A percentile compares a stretch with the other conserved stretches of the same genome.
Conservation (phyloP, 2,329 filamentous ascomycete species). For the Thelonectria rubi region DNA sequence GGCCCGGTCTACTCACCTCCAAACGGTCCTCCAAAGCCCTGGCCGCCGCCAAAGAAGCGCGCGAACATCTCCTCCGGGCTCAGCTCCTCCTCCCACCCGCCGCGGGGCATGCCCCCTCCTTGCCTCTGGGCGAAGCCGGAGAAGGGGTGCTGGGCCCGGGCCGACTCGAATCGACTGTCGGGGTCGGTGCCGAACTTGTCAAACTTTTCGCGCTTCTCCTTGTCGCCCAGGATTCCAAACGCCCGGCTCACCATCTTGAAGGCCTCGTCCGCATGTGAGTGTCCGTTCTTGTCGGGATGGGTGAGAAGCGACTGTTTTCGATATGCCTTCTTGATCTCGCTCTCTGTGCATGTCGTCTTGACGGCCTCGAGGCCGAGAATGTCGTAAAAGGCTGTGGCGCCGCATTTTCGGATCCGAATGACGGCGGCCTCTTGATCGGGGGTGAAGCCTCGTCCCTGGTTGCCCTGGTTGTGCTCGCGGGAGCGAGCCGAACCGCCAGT, state of each 20-base stretch:
- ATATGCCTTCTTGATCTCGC: conserved; percentile 97
- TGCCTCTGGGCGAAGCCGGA: conserved; percentile 64
- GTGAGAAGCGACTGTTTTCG: conserved; percentile 92
- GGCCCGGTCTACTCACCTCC: conserved; percentile 48
- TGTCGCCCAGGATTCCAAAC: conserved; percentile 91
- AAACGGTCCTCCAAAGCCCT: conserved; percentile 67
- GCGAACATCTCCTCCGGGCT: conserved; percentile 97
- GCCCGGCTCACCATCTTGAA: conserved; percentile 98
- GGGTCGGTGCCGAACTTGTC: conserved; percentile 93
- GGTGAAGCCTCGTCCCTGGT: conserved; percentile 81
- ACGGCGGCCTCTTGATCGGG: conserved; percentile 92
- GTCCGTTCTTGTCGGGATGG: conserved; percentile 98
- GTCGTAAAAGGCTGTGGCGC: conserved; percentile 91
- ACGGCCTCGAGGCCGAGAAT: conserved; percentile 80
- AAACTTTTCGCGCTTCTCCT: conserved; percentile 85
- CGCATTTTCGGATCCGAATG: conserved; percentile 84
- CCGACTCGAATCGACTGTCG: conserved; percentile 81
- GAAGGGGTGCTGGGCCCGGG: conserved; percentile 70
- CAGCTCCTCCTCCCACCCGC: conserved; percentile 89
- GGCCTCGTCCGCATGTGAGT: conserved; percentile 93
- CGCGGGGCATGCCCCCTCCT: conserved; percentile 57
- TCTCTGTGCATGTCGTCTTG: conserved; percentile 73
- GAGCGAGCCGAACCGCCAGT: conserved; percentile 55
- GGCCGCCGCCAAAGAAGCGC: conserved; percentile 91
- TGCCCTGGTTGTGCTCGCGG: conserved; percentile 79